Percentiles rank a stretch among this genome's conserved stretches.
These are phyloP conservation scores for Apiotrichum mycotoxinovorans DNA, from an alignment of 1,284 basidiomycete species.

Conservation along the genomic window DNA sequence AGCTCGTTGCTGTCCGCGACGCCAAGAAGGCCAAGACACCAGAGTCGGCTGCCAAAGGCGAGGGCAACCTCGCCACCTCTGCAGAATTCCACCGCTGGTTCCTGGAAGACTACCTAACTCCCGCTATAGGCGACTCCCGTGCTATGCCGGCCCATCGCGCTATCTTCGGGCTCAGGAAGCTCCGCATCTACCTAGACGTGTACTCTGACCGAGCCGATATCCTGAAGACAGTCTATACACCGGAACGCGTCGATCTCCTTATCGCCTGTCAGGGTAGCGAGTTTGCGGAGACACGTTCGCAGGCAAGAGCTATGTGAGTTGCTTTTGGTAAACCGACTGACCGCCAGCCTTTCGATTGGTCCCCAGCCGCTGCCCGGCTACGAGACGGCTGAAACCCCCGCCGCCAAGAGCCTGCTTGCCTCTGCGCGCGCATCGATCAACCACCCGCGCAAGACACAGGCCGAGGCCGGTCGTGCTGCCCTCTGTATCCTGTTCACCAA, in stretches of 20 bases:
- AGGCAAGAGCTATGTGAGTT: slow-evolving; percentile 42
- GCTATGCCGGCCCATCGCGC: slow-evolving; percentile 30
- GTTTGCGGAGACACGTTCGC: slow-evolving; percentile 40
- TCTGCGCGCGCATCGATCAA: slow-evolving; percentile 34
- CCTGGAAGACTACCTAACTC: slow-evolving; percentile 25
- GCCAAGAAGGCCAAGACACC: slow-evolving; percentile 12
- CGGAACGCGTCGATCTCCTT: slow-evolving; percentile 34
- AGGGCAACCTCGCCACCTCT: not conserved
- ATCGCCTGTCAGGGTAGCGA: slow-evolving; percentile 45
- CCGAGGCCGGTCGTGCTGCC: slow-evolving; percentile 45
- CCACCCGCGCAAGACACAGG: slow-evolving; percentile 45
- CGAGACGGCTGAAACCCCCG: slow-evolving; percentile 19
- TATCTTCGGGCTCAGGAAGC: slow-evolving; percentile 30
- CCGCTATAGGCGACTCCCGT: slow-evolving; percentile 24
- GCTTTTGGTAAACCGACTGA: not conserved
- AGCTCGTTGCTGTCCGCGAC: slow-evolving; percentile 7
- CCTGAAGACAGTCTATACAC: slow-evolving; percentile 25
- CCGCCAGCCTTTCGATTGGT: slow-evolving; percentile 32
- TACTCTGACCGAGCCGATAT: slow-evolving; percentile 19
- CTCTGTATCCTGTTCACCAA: slow-evolving; percentile 41
- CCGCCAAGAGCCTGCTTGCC: slow-evolving; percentile 19
- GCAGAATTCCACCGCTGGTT: slow-evolving; percentile 30
- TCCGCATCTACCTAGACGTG: slow-evolving; percentile 34
- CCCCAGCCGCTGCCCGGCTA: slow-evolving; percentile 39
- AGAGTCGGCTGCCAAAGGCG: not conserved